These are phyloP conservation scores for Parathielavia appendiculata DNA, from an alignment of 495 filamentous ascomycete species.

Conservation along the genomic window DNA sequence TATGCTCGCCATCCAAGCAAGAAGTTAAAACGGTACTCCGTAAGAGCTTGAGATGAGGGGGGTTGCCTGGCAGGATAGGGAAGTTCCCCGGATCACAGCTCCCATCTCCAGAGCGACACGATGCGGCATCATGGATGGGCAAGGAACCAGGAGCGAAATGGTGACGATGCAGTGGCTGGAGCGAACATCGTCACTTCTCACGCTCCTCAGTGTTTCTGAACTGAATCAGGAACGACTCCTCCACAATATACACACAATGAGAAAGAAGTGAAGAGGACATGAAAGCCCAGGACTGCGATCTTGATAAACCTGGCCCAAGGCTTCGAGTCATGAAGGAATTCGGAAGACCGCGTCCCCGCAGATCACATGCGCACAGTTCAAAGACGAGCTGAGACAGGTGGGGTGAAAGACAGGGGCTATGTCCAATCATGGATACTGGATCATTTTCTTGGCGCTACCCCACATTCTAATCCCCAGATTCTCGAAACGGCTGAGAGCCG, in stretches of 20 bases:
- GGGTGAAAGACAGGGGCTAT: not conserved
- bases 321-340: slow-evolving; percentile 11
- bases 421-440: slow-evolving; percentile 21
- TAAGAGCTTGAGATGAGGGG: too few species aligned
- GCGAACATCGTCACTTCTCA: not conserved
- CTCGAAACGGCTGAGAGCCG: slow-evolving; percentile 18
- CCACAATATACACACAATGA: not conserved
- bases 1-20: too few species aligned
- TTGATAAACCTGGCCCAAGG: not conserved
- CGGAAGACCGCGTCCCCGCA: slow-evolving; percentile 10
- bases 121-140: too few species aligned
- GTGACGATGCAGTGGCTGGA: not conserved
- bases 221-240: too few species aligned
- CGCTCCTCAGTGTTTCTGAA: too few species aligned
- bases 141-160: too few species aligned
- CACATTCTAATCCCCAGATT: slow-evolving; percentile 21
- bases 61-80: too few species aligned
- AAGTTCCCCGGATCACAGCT: too few species aligned
- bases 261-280: not conserved
- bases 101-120: too few species aligned
- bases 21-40: too few species aligned
- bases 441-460: slow-evolving; percentile 15
- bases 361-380: slow-evolving; percentile 23
- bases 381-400: not conserved
- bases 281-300: not conserved